Evolutionary conservation across 768 basidiomycete genomes (phyloP), one percentile per base, ranked within the genome.

Genomic region (Tylopilus sp.): DNA sequence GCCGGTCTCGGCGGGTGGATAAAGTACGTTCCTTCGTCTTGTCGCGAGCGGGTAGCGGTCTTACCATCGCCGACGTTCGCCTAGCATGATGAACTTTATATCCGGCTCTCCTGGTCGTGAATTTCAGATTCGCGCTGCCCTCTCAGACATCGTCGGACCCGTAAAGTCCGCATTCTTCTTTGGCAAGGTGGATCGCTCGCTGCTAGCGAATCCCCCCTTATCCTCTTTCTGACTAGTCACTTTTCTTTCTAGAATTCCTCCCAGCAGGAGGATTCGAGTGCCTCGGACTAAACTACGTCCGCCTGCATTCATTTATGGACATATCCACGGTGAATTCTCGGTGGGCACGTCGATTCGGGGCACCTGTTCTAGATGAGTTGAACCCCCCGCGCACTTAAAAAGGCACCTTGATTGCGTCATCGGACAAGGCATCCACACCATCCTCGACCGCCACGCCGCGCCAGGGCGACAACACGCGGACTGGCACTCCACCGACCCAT

Each of bases 1-100:
- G 87, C 87, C 49, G 86, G 87, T n/a, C 72, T 90, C 21, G 88
- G 87, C 56, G 87, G 88, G 64, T 89, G 88, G 87, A 86, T 91
- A 85, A 89, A 85, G 88, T 89, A 62, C 68, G 87, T 78, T 48
- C 42, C 34, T 41, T 25, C 17, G 16, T 33, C 60, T 54, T 55
- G 56, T 64, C 24, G 29, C 29, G 28, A 50, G 30, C 38, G 19
- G 19, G 4, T 34, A 29, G 22, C 30, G 45, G 13, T 30, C 38
- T 54, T 33, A 55, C 48, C 54, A 22, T 56, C 40, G 50, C 31
- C 16, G 30, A 45, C 34, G 13, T 40, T 50, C 30, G 19, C 26
- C 25, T 52, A 86, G 84, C 67, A 85, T 86, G 85, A 86, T 88
- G 71, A 88, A 87, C 69, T 87, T 87, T 62, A 86, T 88, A 52